Conservation (phyloP, 2,329 filamentous ascomycete genomes). For the Colletotrichum sansevieriae region DNA sequence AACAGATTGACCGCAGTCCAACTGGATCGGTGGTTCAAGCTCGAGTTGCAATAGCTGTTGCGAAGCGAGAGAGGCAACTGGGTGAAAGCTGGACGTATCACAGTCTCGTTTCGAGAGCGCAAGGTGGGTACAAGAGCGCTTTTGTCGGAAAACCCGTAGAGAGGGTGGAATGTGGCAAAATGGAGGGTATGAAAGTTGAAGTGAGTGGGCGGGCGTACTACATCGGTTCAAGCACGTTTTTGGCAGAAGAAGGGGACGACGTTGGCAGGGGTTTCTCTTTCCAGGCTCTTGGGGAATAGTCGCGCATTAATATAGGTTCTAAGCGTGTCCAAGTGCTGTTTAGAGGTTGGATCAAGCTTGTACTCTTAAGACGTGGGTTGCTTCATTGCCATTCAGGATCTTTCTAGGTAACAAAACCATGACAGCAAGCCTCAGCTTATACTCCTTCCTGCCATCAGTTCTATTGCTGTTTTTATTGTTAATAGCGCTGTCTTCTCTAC, state of each 20-base stretch:
- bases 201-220: conserved; percentile 29
- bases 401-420: too few species aligned
- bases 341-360: too few species aligned
- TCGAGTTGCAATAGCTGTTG: conserved; percentile 24
- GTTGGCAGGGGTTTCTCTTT: conserved; percentile 35
- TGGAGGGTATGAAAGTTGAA: conserved; percentile 16
- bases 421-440: too few species aligned
- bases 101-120: conserved; percentile 27
- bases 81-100: conserved; percentile 31
- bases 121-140: not conserved
- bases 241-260: conserved; percentile 17
- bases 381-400: too few species aligned
- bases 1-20: conserved; percentile 53
- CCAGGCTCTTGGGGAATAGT: not conserved
- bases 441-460: too few species aligned
- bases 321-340: too few species aligned
- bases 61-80: not conserved
- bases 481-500: too few species aligned
- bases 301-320: too few species aligned
- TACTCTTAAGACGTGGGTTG: too few species aligned
- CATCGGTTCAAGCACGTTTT: conserved; percentile 30
- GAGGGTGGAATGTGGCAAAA: not conserved
- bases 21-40: conserved; percentile 31
- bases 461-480: too few species aligned
- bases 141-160: conserved; percentile 31